Percentiles rank a stretch among this genome's conserved stretches.
Evolutionary conservation across 495 filamentous ascomycete species (phyloP).

Genomic region (Chaetomium cochliodes): DNA sequence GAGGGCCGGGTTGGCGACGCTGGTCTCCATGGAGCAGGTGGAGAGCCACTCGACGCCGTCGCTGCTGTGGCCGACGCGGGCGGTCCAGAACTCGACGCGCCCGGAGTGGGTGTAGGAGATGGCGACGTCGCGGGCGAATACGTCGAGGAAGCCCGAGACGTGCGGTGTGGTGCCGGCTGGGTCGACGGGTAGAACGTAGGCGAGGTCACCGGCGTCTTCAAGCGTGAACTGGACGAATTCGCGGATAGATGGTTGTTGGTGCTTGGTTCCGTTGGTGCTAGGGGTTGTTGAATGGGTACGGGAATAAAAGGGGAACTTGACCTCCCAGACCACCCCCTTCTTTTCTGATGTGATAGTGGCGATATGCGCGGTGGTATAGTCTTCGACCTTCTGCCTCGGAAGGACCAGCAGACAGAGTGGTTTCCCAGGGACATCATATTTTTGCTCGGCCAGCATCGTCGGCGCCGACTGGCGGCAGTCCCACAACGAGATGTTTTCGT

Average conservation of each 20-base stretch:
- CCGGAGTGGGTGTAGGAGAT: conserved; percentile 81
- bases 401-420: conserved; percentile 80
- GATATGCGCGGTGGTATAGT: conserved; percentile 60
- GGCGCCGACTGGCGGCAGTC: conserved; percentile 62
- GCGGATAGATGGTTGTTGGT: conserved; percentile 47
- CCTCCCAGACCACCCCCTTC: conserved; percentile 83
- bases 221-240: conserved; percentile 74
- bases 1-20: conserved; percentile 68
- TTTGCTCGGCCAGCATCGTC: conserved; percentile 54
- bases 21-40: conserved; percentile 80
- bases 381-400: conserved; percentile 58
- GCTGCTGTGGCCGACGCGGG: conserved; percentile 60
- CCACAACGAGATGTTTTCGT: conserved; percentile 77
- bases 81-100: conserved; percentile 80
- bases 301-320: conserved; percentile 53
- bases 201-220: conserved; percentile 68
- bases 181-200: conserved; percentile 85
- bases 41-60: conserved; percentile 72
- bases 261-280: conserved; percentile 28
- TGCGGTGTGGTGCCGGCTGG: conserved; percentile 73
- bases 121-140: conserved; percentile 83
- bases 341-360: conserved; percentile 81
- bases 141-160: conserved; percentile 79
- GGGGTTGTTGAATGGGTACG: conserved; percentile 26
- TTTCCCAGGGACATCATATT: conserved; percentile 65